These are phyloP conservation scores for Candida coleopterorum DNA, from an alignment of 805 yeast genomes.

Conservation along the genomic window DNA sequence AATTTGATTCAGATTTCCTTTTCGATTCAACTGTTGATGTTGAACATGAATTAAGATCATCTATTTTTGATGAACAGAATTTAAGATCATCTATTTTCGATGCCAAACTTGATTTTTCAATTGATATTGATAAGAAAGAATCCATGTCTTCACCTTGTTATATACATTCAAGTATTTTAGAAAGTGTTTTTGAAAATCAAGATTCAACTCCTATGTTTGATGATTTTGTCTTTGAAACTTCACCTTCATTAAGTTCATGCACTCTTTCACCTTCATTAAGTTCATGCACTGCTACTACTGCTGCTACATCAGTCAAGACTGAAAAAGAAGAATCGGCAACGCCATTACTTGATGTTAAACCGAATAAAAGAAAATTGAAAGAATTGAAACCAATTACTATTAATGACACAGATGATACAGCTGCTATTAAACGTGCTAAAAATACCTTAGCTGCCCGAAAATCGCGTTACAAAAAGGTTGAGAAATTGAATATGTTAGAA, in stretches of 20 bases:
- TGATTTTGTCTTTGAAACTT: slow-evolving; percentile 34
- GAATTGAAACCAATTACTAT: slow-evolving; percentile 62
- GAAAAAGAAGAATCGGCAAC: slow-evolving; percentile 28
- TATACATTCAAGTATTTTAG: slow-evolving; percentile 48
- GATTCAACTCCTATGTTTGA: slow-evolving; percentile 60
- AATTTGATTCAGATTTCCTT: slow-evolving; percentile 21
- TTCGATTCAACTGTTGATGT: slow-evolving; percentile 11
- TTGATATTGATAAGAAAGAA: slow-evolving; percentile 1
- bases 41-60: background rate
- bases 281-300: background rate
- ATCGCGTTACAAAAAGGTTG: slow-evolving; percentile 89
- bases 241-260: slow-evolving; percentile 9
- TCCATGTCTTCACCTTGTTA: slow-evolving; percentile 50
- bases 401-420: slow-evolving; percentile 54
- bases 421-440: slow-evolving; percentile 83
- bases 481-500: slow-evolving; percentile 81
- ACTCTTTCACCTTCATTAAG: slow-evolving; percentile 3
- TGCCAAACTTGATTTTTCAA: background rate
- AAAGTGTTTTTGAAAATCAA: slow-evolving; percentile 43
- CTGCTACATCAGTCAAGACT: slow-evolving; percentile 1
- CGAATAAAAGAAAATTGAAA: slow-evolving; percentile 43
- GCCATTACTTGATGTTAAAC: slow-evolving; percentile 23
- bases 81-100: background rate
- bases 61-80: background rate
- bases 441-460: slow-evolving; percentile 98